Evolutionary conservation across 2,329 filamentous ascomycete genomes (phyloP).

Genomic region (Myriosclerotinia duriaeana): DNA sequence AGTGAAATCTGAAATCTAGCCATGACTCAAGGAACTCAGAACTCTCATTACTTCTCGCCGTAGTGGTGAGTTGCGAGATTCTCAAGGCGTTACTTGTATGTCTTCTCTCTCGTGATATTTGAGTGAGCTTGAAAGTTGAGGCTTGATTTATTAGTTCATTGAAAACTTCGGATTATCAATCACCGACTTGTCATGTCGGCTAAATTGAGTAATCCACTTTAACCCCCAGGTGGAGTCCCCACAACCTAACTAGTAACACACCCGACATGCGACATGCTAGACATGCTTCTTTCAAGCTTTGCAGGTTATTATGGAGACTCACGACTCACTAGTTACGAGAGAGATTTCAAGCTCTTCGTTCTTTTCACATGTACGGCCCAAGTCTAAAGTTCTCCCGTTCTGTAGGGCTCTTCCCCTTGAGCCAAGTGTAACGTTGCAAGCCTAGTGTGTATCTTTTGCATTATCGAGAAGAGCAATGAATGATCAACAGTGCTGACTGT

Average conservation of each 20-base stretch:
- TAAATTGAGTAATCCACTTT: neutral
- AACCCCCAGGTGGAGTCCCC: slow-evolving; percentile 12
- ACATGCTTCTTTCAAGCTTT: neutral
- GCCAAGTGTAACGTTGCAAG: slow-evolving; percentile 1
- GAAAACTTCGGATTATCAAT: neutral
- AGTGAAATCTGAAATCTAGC: no score
- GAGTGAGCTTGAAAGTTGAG: no score
- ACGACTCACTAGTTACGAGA: neutral
- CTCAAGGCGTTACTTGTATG: no score
- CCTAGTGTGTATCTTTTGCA: neutral
- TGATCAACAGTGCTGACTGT: neutral
- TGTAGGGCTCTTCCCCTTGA: neutral
- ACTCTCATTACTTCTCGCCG: neutral
- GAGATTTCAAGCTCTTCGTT: neutral
- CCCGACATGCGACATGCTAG: no score
- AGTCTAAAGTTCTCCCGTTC: neutral
- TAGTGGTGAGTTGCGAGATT: neutral
- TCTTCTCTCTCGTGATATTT: no score
- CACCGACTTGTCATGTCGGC: neutral
- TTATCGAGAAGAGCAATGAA: neutral
- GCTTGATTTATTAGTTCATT: no score
- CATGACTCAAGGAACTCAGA: neutral
- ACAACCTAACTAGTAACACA: neutral
- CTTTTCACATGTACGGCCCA: neutral
- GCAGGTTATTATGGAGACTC: slow-evolving; percentile 5